These are phyloP conservation scores for Candida bentonensis DNA, from an alignment of 805 yeast species.

Conservation along the genomic window DNA sequence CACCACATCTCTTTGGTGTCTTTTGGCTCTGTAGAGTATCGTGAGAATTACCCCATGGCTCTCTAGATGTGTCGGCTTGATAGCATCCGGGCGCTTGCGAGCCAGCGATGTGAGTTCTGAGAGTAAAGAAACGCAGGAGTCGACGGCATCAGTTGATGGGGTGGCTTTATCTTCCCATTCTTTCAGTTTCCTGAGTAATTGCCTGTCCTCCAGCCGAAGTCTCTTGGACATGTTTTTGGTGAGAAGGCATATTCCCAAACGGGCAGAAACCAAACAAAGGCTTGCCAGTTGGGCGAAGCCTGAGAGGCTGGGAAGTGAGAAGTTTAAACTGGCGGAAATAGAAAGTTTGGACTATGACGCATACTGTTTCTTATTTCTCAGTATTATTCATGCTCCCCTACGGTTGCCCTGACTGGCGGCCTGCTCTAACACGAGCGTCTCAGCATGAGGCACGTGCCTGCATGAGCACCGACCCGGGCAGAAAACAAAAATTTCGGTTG, in stretches of 20 bases:
- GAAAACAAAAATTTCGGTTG: too few relatives aligned
- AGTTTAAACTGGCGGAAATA: too few relatives aligned
- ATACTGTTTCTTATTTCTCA: too few relatives aligned
- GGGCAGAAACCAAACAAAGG: not conserved
- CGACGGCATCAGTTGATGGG: not conserved
- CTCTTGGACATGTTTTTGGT: not conserved
- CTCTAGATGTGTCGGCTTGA: not conserved
- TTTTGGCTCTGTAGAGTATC: not conserved
- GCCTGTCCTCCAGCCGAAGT: not conserved
- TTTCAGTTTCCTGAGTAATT: not conserved
- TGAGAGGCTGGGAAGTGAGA: too few relatives aligned
- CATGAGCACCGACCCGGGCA: too few relatives aligned
- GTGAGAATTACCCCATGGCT: not conserved
- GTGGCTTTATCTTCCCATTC: not conserved
- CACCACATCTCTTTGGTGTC: not conserved
- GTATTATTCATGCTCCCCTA: too few relatives aligned
- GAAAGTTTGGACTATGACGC: too few relatives aligned
- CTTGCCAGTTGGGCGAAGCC: too few relatives aligned
- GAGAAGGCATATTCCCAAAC: not conserved
- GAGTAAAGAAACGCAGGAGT: not conserved
- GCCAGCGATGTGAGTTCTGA: not conserved
- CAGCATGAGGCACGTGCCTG: too few relatives aligned
- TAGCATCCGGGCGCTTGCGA: not conserved
- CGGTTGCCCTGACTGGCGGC: too few relatives aligned
- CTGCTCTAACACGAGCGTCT: too few relatives aligned